phyloP scores from a whole-genome alignment of 371 early-diverging fungal species.

The Lichtheimia ornata region DNA sequence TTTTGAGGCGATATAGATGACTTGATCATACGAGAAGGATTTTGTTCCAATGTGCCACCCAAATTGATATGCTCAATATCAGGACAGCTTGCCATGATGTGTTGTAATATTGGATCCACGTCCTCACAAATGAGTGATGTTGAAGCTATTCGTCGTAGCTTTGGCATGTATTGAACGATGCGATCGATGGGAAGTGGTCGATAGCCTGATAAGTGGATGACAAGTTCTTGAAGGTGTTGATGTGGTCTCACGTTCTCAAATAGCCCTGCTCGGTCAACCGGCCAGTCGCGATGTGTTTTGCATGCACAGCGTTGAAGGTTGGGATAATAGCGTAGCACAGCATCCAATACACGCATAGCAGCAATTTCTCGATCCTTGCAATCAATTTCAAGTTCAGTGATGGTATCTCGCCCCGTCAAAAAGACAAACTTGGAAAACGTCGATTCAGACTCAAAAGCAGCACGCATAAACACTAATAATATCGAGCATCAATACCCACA shows the following conservation, averaged over 20 bases:
- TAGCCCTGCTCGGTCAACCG: not conserved
- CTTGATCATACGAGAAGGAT: not conserved
- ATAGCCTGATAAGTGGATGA: not conserved
- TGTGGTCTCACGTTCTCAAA: not conserved
- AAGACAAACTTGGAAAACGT: not conserved
- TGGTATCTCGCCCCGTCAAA: not conserved
- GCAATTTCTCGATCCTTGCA: not conserved
- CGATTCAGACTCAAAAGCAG: not conserved
- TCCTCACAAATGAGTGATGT: not conserved
- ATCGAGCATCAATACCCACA: too few relatives aligned
- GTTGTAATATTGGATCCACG: not conserved
- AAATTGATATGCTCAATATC: not conserved
- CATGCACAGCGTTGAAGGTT: not conserved
- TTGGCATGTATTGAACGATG: not conserved
- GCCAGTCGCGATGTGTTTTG: conserved; percentile 1
- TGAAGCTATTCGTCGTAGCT: not conserved
- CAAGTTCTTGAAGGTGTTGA: not conserved
- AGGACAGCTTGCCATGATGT: not conserved
- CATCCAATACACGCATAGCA: not conserved
- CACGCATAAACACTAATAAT: not conserved
- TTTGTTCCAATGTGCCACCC: not conserved
- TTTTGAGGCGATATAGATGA: not conserved
- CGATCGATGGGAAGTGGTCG: not conserved
- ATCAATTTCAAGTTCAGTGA: not conserved
- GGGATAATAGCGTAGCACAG: conserved; percentile 1